A percentile compares a stretch with the other conserved stretches of the same genome.
Evolutionary conservation across 2,329 filamentous ascomycete genomes (phyloP).

Genomic region (Pseudogymnoascus destructans): DNA sequence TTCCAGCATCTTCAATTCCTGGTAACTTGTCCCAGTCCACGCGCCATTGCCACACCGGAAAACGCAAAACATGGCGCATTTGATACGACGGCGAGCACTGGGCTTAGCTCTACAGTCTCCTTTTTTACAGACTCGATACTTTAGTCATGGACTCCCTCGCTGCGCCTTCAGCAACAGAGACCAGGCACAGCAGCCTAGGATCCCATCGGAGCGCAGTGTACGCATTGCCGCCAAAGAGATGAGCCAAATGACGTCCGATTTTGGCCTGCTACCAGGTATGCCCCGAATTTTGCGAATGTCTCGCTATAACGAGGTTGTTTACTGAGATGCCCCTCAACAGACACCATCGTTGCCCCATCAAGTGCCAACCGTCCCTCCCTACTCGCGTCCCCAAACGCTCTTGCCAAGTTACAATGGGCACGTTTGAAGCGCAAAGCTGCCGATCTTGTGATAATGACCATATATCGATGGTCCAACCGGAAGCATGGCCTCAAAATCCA

Average conservation of each 20-base stretch:
- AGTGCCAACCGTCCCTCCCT: constrained; percentile 23
- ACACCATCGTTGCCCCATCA: constrained; percentile 27
- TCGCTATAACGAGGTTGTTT: constrained; percentile 15
- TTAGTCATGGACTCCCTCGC: neutral
- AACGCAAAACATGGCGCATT: neutral
- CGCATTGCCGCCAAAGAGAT: constrained; percentile 9
- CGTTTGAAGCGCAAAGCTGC: constrained; percentile 16
- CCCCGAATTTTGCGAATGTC: neutral
- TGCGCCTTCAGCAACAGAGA: neutral
- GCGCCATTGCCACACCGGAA: neutral
- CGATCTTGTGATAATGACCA: constrained; percentile 18
- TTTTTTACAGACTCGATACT: neutral
- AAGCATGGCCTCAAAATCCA: constrained; percentile 30
- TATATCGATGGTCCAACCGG: constrained; percentile 11
- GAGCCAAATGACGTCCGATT: constrained; percentile 15
- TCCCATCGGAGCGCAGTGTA: constrained; percentile 7
- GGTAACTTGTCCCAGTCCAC: too few relatives aligned
- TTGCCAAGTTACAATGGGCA: constrained; percentile 22
- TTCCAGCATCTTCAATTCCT: too few relatives aligned
- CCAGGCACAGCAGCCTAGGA: constrained; percentile 1
- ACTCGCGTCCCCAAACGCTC: constrained; percentile 18
- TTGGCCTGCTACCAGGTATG: constrained; percentile 15
- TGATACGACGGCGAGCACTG: neutral
- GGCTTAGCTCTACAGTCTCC: neutral
- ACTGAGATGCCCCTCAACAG: constrained; percentile 20